Evolutionary conservation across 257 asterid species (phyloP).

Genomic region (Solanum virginianum): DNA sequence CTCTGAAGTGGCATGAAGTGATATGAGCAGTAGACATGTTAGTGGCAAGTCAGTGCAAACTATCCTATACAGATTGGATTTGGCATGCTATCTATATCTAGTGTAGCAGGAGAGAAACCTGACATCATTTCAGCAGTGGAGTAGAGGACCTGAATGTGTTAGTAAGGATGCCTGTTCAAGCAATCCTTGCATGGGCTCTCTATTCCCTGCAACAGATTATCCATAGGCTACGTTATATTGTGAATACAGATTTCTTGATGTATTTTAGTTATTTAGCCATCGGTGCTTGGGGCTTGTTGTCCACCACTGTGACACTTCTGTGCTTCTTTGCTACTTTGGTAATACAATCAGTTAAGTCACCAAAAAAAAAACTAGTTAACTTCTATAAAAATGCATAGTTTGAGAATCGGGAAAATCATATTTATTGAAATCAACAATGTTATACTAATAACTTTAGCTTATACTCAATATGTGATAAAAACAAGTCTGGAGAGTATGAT

Average conservation of each 20-base stretch:
- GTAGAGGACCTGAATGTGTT: background rate
- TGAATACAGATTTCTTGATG: background rate
- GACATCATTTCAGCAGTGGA: background rate
- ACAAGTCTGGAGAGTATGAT: background rate
- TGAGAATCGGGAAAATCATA: background rate
- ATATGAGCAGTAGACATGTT: background rate
- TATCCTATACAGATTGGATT: background rate
- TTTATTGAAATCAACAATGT: background rate
- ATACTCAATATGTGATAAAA: background rate
- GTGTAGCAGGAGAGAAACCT: background rate
- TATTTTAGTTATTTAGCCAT: background rate
- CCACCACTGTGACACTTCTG: background rate
- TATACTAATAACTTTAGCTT: background rate
- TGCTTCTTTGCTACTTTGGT: background rate
- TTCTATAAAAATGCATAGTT: background rate
- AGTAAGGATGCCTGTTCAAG: background rate
- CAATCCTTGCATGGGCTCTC: background rate
- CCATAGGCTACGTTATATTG: background rate
- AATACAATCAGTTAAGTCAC: background rate
- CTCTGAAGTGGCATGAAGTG: background rate
- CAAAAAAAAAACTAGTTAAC: background rate
- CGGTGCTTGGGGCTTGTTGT: background rate
- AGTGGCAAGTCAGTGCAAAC: background rate
- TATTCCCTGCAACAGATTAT: background rate
- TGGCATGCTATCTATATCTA: background rate